Evolutionary conservation across 2,329 filamentous ascomycete genomes (phyloP).

Genomic region (Hawksworthiomyces lignivorus): DNA sequence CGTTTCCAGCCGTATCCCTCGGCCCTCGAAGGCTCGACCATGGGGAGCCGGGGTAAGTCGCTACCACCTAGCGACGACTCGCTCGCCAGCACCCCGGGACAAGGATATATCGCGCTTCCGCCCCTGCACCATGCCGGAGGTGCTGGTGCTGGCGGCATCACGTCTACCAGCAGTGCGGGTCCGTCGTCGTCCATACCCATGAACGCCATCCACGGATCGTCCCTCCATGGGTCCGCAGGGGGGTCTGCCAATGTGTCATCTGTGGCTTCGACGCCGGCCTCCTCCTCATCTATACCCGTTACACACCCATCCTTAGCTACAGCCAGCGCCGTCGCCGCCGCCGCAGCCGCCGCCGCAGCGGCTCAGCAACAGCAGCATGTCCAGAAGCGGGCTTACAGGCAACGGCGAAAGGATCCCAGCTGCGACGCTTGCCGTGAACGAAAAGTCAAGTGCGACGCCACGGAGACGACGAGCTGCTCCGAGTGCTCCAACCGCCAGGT

Average conservation of each 20-base stretch:
- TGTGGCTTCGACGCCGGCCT: neutral
- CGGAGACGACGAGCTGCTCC: constrained; percentile 90
- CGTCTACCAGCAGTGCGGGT: no score
- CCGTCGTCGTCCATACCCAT: neutral
- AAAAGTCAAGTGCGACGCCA: constrained; percentile 87
- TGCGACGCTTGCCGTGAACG: constrained; percentile 92
- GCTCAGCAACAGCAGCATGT: constrained; percentile 38
- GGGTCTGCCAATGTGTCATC: neutral
- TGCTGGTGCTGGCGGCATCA: neutral
- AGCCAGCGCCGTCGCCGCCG: constrained; percentile 5
- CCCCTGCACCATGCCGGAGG: constrained; percentile 5
- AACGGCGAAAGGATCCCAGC: constrained; percentile 91
- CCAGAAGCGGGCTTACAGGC: constrained; percentile 90
- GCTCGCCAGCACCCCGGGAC: constrained; percentile 45
- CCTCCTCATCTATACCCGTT: neutral
- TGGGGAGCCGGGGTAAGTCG: constrained; percentile 46
- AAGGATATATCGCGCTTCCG: constrained; percentile 25
- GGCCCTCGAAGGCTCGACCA: constrained; percentile 39
- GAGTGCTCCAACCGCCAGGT: constrained; percentile 96
- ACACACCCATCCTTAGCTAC: no score
- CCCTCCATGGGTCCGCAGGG: neutral
- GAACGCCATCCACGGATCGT: no score
- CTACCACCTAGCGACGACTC: constrained; percentile 49
- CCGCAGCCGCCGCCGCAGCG: constrained; percentile 28
- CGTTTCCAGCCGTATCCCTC: constrained; percentile 39